phyloP scores from a whole-genome alignment of 768 basidiomycete genomes.

The Russula lepida region DNA sequence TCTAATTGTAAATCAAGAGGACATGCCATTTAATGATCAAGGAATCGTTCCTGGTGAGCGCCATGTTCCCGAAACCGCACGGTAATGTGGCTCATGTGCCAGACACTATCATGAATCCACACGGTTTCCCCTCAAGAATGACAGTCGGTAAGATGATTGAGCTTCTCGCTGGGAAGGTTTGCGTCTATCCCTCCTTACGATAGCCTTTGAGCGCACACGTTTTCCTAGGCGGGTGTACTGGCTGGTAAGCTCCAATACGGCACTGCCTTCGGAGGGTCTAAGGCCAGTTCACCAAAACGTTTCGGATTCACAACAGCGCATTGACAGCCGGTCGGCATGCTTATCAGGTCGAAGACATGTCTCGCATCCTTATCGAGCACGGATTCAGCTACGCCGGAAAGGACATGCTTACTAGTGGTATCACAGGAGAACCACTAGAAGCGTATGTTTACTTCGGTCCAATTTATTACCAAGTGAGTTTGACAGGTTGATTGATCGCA shows the following conservation, averaged over 20 bases:
- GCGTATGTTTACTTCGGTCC: conserved; percentile 98
- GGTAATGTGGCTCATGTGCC: conserved; percentile 21
- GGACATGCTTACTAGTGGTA: conserved; percentile 96
- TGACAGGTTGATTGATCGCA: background rate
- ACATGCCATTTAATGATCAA: conserved; percentile 98
- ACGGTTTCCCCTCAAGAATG: conserved; percentile 99
- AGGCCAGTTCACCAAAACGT: conserved; percentile 41
- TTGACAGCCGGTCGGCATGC: background rate
- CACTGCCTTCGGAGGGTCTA: conserved; percentile 96
- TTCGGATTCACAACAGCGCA: background rate
- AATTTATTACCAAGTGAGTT: conserved; percentile 88
- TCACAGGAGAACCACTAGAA: conserved; percentile 93
- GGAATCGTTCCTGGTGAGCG: conserved; percentile 81
- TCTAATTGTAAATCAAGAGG: conserved; percentile 96
- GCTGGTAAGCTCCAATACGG: conserved; percentile 87
- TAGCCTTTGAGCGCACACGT: background rate
- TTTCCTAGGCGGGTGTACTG: conserved; percentile 74
- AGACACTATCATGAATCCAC: conserved; percentile 99
- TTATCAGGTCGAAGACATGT: conserved; percentile 91
- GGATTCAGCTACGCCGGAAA: conserved; percentile 99
- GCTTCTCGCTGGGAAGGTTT: conserved; percentile 86
- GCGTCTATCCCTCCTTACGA: conserved; percentile 4
- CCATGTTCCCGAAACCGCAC: background rate
- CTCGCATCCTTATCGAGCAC: conserved; percentile 84
- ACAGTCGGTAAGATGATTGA: conserved; percentile 99